Conservation (phyloP, 2,329 filamentous ascomycete genomes). For the Ophiostoma perfectum region DNA sequence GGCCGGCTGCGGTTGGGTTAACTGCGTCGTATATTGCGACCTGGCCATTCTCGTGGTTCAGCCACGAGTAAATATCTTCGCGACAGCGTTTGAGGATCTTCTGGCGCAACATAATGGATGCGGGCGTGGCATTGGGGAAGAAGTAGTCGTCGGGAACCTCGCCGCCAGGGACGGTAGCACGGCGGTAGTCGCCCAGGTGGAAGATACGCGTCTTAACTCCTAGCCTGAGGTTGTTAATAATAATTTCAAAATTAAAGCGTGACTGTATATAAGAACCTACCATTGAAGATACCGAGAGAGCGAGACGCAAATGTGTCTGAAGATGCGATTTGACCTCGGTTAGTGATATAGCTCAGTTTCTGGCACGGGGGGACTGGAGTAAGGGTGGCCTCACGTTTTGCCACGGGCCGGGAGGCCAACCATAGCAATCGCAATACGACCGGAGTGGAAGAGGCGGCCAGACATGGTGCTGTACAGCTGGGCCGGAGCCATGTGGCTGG, state of each 20-base stretch:
- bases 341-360: neutral
- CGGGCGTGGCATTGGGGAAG: conserved; percentile 86
- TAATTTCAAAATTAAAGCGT: neutral
- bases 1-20: conserved; percentile 78
- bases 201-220: conserved; percentile 98
- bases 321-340: neutral
- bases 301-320: conserved; percentile 90
- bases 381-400: conserved; percentile 64
- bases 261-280: conserved; percentile 38
- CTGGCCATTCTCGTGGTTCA: conserved; percentile 96
- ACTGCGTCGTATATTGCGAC: conserved; percentile 98
- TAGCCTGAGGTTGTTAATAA: conserved; percentile 52
- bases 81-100: conserved; percentile 97
- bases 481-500: conserved; percentile 73
- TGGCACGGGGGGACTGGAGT: neutral
- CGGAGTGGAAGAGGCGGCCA: conserved; percentile 91
- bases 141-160: conserved; percentile 96
- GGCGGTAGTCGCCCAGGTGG: conserved; percentile 91
- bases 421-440: conserved; percentile 93
- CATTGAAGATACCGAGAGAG: conserved; percentile 91
- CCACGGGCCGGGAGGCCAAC: conserved; percentile 91
- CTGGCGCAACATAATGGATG: conserved; percentile 87
- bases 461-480: conserved; percentile 99
- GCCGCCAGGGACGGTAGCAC: conserved; percentile 78
- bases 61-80: conserved; percentile 92